These are phyloP conservation scores for Dinochytrium kinnereticum DNA, from an alignment of 371 early-diverging fungal species.

Conservation along the genomic window DNA sequence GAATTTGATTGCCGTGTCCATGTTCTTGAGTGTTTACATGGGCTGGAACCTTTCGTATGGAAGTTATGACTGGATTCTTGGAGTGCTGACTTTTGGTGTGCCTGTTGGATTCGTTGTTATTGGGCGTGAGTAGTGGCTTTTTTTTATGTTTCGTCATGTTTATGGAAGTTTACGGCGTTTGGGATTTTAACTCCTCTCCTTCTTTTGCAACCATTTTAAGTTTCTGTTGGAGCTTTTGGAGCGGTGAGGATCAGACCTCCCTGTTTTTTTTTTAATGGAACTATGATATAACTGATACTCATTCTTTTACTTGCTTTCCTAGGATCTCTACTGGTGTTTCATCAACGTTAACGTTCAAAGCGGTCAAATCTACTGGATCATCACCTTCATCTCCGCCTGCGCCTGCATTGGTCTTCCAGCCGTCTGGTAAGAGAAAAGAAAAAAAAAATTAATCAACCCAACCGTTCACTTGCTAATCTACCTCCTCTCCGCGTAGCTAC, in stretches of 20 bases:
- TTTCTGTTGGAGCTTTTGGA: neutral
- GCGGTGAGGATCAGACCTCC: neutral
- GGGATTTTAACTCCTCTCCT: neutral
- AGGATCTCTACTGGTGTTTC: conserved; percentile 12
- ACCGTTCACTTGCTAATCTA: no score
- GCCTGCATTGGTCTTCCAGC: conserved; percentile 12
- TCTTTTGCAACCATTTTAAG: neutral
- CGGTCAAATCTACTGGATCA: conserved; percentile 2
- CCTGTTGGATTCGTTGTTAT: neutral
- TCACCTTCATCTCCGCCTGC: neutral
- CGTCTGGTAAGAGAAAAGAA: neutral
- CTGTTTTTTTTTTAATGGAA: neutral
- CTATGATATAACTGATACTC: no score
- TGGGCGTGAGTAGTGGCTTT: neutral
- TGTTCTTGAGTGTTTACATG: conserved; percentile 12
- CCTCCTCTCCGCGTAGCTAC: neutral
- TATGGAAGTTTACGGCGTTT: neutral
- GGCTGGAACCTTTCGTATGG: conserved; percentile 7
- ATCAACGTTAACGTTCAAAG: neutral
- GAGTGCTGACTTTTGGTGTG: conserved; percentile 13
- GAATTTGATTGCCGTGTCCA: conserved; percentile 15
- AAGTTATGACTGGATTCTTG: neutral
- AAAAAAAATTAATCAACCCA: neutral
- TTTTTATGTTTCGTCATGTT: no score
- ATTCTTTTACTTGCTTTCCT: neutral